Conservation (phyloP, 108 stramenopile species). For the Stephanodiscus triporus region DNA sequence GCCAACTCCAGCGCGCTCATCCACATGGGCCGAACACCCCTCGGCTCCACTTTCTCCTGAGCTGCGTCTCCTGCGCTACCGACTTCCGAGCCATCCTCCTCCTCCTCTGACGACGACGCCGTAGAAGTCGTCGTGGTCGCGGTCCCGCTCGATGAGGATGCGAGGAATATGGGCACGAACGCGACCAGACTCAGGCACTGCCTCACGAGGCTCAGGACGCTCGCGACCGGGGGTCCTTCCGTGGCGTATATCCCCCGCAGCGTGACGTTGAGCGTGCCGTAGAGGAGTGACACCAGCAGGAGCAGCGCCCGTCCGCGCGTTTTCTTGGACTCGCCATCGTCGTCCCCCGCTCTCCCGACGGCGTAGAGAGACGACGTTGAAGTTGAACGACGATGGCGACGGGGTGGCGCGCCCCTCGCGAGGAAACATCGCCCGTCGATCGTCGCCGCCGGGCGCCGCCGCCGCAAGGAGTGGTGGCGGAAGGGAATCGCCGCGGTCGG, state of each 20-base stretch:
- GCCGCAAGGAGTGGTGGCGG: too few species aligned
- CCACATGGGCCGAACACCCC: slow-evolving; percentile 35
- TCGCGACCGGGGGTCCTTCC: slow-evolving; percentile 48
- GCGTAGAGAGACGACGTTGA: background rate
- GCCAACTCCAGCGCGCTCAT: slow-evolving; percentile 62
- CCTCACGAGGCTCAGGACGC: slow-evolving; percentile 52
- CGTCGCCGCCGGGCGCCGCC: too few species aligned
- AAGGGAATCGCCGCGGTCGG: too few species aligned
- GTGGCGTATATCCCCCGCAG: slow-evolving; percentile 58
- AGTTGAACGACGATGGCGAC: too few species aligned
- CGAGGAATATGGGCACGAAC: slow-evolving; percentile 50
- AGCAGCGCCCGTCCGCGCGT: slow-evolving; percentile 46
- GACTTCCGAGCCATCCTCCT: background rate
- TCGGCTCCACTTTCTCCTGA: background rate
- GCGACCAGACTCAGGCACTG: slow-evolving; percentile 55
- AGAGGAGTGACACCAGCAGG: slow-evolving; percentile 60
- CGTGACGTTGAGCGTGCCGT: slow-evolving; percentile 64
- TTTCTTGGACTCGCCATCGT: slow-evolving; percentile 7
- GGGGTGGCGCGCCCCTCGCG: too few species aligned
- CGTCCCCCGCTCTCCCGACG: background rate
- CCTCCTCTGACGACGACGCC: background rate
- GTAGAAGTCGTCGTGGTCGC: background rate
- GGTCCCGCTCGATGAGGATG: background rate
- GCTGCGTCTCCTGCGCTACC: background rate
- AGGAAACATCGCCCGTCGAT: too few species aligned